Conservation (phyloP, 2,329 filamentous ascomycete genomes). For the Whalleya microplaca region DNA sequence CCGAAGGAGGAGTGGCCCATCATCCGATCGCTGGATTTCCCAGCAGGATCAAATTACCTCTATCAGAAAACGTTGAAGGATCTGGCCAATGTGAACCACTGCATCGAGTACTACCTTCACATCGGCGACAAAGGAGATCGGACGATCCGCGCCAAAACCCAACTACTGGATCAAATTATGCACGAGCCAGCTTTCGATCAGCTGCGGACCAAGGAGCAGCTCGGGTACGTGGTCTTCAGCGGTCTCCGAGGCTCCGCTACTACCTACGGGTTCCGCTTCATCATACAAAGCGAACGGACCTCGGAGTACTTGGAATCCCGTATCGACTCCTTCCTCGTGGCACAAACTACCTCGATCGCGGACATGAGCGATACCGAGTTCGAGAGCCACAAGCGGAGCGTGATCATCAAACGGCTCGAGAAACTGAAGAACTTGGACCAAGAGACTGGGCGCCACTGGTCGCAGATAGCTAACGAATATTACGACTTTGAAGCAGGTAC, state of each 20-base stretch:
- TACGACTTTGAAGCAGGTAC: slow-evolving; percentile 88
- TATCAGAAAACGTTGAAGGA: slow-evolving; percentile 83
- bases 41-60: slow-evolving; percentile 79
- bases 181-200: slow-evolving; percentile 95
- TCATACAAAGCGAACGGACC: slow-evolving; percentile 90
- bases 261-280: slow-evolving; percentile 82
- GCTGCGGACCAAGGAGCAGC: slow-evolving; percentile 92
- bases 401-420: slow-evolving; percentile 85
- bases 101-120: slow-evolving; percentile 77
- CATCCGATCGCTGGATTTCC: slow-evolving; percentile 75
- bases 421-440: slow-evolving; percentile 90
- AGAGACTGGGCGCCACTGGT: slow-evolving; percentile 83
- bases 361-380: slow-evolving; percentile 85
- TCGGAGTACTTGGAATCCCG: slow-evolving; percentile 83
- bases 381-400: slow-evolving; percentile 85
- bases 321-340: slow-evolving; percentile 81
- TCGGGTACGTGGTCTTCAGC: slow-evolving; percentile 95
- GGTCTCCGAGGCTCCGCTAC: slow-evolving; percentile 73
- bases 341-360: slow-evolving; percentile 67
- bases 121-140: slow-evolving; percentile 72
- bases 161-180: slow-evolving; percentile 86
- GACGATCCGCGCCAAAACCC: slow-evolving; percentile 71
- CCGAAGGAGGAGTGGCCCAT: slow-evolving; percentile 81
- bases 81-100: slow-evolving; percentile 86
- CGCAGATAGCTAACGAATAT: slow-evolving; percentile 80